These are phyloP conservation scores for Yamadazyma endophytica DNA, from an alignment of 805 yeast species.

Conservation along the genomic window DNA sequence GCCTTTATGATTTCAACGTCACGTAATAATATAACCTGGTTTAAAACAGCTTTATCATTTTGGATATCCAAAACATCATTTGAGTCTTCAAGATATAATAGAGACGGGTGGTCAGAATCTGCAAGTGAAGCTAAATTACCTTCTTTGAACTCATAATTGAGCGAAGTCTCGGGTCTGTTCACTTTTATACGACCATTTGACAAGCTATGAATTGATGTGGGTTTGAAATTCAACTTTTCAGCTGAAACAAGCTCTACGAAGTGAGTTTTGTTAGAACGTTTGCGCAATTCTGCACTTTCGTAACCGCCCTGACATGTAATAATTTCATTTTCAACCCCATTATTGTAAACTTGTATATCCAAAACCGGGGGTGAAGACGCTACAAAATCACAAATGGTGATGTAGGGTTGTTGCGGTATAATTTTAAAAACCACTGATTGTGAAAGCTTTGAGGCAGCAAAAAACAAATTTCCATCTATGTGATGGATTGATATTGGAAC, in stretches of 20 bases:
- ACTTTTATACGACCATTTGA: no score
- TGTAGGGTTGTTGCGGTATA: slow-evolving; percentile 19
- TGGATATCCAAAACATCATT: no score
- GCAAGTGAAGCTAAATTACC: no score
- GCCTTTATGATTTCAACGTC: no score
- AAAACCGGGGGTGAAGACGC: slow-evolving; percentile 30
- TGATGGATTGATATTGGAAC: slow-evolving; percentile 25
- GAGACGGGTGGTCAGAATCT: no score
- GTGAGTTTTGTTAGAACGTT: slow-evolving; percentile 5
- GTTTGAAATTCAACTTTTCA: neutral
- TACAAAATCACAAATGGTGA: slow-evolving; percentile 16
- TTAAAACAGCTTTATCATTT: neutral
- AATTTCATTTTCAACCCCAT: slow-evolving; percentile 7
- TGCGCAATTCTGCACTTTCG: slow-evolving; percentile 27
- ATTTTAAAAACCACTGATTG: slow-evolving; percentile 28
- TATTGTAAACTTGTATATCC: slow-evolving; percentile 14
- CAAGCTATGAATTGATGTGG: no score
- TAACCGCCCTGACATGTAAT: slow-evolving; percentile 32
- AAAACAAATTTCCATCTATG: slow-evolving; percentile 21
- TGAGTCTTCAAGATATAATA: no score
- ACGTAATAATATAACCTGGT: neutral
- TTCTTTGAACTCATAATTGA: no score
- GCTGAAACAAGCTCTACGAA: slow-evolving; percentile 2
- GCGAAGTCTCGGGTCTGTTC: no score
- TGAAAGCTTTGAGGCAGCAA: slow-evolving; percentile 25